Base-by-base conservation (phyloP, 371 early-diverging fungal species). In the Lichtheimia ramosa region DNA sequence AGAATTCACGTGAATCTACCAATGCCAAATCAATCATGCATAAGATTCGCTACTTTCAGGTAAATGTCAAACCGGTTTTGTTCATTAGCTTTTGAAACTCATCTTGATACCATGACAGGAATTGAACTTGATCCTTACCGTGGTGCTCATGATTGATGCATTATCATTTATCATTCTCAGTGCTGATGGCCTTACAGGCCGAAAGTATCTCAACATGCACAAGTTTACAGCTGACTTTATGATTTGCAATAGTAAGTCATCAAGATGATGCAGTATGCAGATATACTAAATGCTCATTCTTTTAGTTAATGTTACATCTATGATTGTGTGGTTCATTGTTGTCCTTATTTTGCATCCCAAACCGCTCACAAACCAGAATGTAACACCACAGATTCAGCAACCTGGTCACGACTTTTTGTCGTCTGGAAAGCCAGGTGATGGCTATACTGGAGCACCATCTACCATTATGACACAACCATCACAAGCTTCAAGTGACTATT, bases 141-240 rank as follows among this genome's bases (percentile, higher is more conserved):
- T 64, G 15, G 63, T 72, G 8, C 58, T 82, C 15, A 63, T 74
- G 43, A 55, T 75, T 0, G 67, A 55, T 21, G 64, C 74, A 8
- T 58, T 54, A 4, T 50, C 70, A 4, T 66, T 77, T 27, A 72
- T 75, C 10, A 63, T 74, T 5, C 65, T 82, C 14, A 74, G 76
- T 28, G 66, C 63, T 34, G 82, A 82, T 61, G 73, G 69, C 42
- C 46, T 82, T 23, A 79, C 73, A 3, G 50, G 48, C 2, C 52
- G 55, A 39, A 72, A 72, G 42, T 51, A 51, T 14, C 40, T 76
- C n/a, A 79, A 76, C 53, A 52, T 48, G 0, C 80, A 79, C 61
- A 79, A 79, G 34, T 79, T 79, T 46, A 64, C 74, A 2, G 76
- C 80, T 0, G 80, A 79, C 57, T 70, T 79, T 15, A 61, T 79